Evolutionary conservation across 352 stramenopile genomes (phyloP), one percentile per base, ranked within the genome.

Genomic region (Phytopythium kandeliae): DNA sequence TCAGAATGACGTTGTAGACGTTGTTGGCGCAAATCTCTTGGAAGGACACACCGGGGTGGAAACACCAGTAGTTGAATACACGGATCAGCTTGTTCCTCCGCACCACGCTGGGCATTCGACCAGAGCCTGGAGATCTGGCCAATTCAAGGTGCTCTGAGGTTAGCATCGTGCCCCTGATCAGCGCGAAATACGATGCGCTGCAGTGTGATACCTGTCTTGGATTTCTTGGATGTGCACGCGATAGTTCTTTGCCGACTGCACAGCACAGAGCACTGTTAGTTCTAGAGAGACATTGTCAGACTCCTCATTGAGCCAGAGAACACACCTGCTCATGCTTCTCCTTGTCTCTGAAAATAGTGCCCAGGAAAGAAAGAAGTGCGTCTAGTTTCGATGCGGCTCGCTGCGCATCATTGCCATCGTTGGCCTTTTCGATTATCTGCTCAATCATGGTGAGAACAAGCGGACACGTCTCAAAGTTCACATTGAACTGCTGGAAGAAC

Each of bases 11-110:
- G 44, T 92, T 95, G 66, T 93, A 85, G 31, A 95, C 86, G 50
- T 92, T 96, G 35, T 98, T 89, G 33, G 77, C 74, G 33, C 78
- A 82, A 19, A 99, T 87, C 63, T 99, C 95, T 61, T 93, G 69
- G 62, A 99, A 98, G 0, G 96, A 95, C 1, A 99, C 78, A 10
- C 92, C 89, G 11, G 97, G 96, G 50, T 97, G 92, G 62, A 99
- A 98, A 60, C 97, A 99, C 96, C 97, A 99, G 69, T 98, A 99
- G 59, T 96, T 97, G 47, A 99, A 89, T 17, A 96, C 95, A 35
- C 92, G 68, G 9, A 74, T 85, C 22, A 65, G 44, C n/a, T 86
- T 81, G 48, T 69, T 77, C 45, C 71, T 81, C 34, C 75, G 64
- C 35, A 57, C 54, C 28, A 59, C 55, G 41, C 83, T 83, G 42